Evolutionary conservation across 345 rosid species (phyloP).

Genomic region (Barbarea vulgaris): DNA sequence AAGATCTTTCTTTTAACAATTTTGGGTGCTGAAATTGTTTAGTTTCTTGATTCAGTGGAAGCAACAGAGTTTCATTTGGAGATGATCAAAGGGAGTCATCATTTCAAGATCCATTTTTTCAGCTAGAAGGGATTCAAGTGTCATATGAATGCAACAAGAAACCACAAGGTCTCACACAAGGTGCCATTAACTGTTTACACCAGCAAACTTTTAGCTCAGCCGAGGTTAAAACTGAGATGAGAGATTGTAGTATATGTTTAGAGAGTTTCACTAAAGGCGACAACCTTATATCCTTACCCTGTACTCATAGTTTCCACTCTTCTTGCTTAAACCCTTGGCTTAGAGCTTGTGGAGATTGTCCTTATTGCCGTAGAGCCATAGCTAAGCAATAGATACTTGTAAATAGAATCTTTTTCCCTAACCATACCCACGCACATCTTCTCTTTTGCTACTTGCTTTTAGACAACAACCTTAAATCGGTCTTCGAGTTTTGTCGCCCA

Average conservation of each 20-base stretch:
- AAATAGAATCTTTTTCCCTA: slow-evolving; percentile 20
- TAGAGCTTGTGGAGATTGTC: slow-evolving; percentile 87
- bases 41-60: slow-evolving; percentile 22
- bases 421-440: slow-evolving; percentile 20
- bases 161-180: slow-evolving; percentile 77
- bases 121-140: slow-evolving; percentile 42
- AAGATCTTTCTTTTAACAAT: background rate
- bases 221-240: slow-evolving; percentile 35
- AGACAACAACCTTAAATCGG: background rate
- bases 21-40: background rate
- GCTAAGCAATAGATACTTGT: slow-evolving; percentile 18
- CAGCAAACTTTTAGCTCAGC: slow-evolving; percentile 49
- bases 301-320: slow-evolving; percentile 74
- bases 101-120: slow-evolving; percentile 5
- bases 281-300: slow-evolving; percentile 57
- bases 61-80: slow-evolving; percentile 25
- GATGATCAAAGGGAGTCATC: slow-evolving; percentile 32
- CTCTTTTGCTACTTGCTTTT: background rate
- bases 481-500: slow-evolving; percentile 14
- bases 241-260: slow-evolving; percentile 62
- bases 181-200: slow-evolving; percentile 53
- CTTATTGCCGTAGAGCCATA: slow-evolving; percentile 72
- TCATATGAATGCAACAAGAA: slow-evolving; percentile 46
- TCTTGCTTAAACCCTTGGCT: slow-evolving; percentile 90
- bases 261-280: slow-evolving; percentile 76